Base-by-base conservation (phyloP, 495 filamentous ascomycete genomes). In the Penicillium desertorum region DNA sequence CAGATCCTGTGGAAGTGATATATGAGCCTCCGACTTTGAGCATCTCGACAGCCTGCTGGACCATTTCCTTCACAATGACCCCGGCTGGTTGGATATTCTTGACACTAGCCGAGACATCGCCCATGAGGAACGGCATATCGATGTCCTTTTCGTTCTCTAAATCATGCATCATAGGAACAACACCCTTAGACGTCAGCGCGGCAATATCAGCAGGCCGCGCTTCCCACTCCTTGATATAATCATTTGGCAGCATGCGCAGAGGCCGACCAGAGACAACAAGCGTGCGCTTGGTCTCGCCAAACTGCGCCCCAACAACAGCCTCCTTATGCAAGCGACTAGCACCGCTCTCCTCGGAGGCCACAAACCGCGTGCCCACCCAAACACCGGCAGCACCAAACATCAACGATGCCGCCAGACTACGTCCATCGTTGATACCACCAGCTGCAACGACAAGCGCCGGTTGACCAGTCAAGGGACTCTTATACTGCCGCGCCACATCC, bases 41-140 rank as follows among this genome's bases (percentile, higher is more conserved):
- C 73, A 88, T 80, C 9, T 80, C 79, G 19, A 90, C 83, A 3
- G 91, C 90, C 73, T 92, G 86, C 36, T 71, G 68, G n/a, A 96
- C 88, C 87, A 96, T 95, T 65, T 92, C 88, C 54, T 82, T 82
- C 19, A 97, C 84, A 73, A 98, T 95, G 62, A 82, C 77, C 44
- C 77, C 82, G 1, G 93, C 93, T 2, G 93, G 91, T 74, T 89
- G 82, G 41, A 97, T 81, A 47, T 86, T 81, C 39, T 74, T 69
- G 25, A 97, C 84, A 10, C 83, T 76, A 2, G 87, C 93, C 0
- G 91, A 88, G 16, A 96, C 91, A 76, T 95, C 90, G n/a, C 91
- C 91, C 91, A 96, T 96, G 61, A 96, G 61, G 71, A 90, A 92
- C 29, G 91, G 91, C 54, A 86, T 77, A 65, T 96, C 90, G 37